Base-by-base conservation (phyloP, 768 basidiomycete species). In the Strobilomyces confusus region DNA sequence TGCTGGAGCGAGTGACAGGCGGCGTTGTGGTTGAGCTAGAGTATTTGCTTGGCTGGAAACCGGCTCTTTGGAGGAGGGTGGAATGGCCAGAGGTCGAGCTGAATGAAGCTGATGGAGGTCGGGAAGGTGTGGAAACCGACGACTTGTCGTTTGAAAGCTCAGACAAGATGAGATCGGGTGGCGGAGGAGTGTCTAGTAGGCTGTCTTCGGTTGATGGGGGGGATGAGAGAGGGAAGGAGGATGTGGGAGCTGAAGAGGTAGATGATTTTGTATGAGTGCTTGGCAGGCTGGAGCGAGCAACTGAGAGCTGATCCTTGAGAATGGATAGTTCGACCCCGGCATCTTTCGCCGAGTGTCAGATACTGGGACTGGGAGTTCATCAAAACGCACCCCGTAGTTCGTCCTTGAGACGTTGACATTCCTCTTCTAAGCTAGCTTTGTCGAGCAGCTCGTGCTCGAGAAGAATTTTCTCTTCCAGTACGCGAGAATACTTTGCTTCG, bases 401-500 rank as follows among this genome's bases (percentile, higher is more conserved):
- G 63, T 98, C 97, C 68, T 84, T 92, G 54, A 95, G 68, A 42
- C 97, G 81, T 70, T 98, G 97, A 44, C 78, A 81, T 63, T 95
- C 89, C 69, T 95, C 95, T 65, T 98, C 94, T 41, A 97, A 66
- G 58, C 79, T 84, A 5, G 92, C 91, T 69, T 95, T 97, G 69
- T 88, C 87, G 25, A 98, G 74, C 30, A 98, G 76, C 63, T 99
- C 97, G 59, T 98, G 93, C 69, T 99, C 97, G 34, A 98, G 79
- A 25, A 99, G 74, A 51, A 98, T 98, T 74, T 98, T 98, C 74
- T 98, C 94, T 70, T 99, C 97, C 32, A 98, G 75, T 1, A 88
- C 89, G 49, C 86, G 81, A 54, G 93, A 85, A 73, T 98, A 95
- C 68, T 87, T 92, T 60, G 82, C 76, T 72, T 97, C 94, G 62